phyloP scores from a whole-genome alignment of 1,139 yeast species.

The Sugiyamaella grinbergsii region DNA sequence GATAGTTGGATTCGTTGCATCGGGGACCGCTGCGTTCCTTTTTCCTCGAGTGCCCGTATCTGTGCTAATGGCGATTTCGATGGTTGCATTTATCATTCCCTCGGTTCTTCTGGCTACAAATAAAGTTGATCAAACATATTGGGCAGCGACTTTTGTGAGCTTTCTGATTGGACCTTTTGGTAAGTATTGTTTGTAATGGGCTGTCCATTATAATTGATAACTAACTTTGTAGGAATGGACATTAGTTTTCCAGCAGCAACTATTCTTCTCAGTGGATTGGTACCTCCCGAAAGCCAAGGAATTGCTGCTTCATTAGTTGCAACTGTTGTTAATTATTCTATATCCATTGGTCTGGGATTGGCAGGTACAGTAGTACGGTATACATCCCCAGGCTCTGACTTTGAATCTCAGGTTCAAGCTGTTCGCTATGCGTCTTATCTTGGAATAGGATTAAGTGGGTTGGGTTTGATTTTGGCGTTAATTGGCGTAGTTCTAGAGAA shows the following conservation, averaged over 20 bases:
- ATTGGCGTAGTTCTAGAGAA: conserved; percentile 30
- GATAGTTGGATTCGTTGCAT: conserved; percentile 52
- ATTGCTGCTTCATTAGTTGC: conserved; percentile 65
- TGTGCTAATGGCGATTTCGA: conserved; percentile 50
- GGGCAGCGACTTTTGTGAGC: conserved; percentile 57
- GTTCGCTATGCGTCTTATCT: conserved; percentile 51
- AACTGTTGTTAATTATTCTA: conserved; percentile 63
- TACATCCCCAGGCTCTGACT: conserved; percentile 40
- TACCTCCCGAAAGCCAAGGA: conserved; percentile 61
- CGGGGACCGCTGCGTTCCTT: conserved; percentile 48
- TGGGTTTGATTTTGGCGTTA: conserved; percentile 46
- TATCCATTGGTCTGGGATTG: conserved; percentile 63
- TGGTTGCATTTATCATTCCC: conserved; percentile 50
- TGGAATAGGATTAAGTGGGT: conserved; percentile 56
- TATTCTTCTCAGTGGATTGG: conserved; percentile 52
- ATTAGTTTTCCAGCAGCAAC: conserved; percentile 66
- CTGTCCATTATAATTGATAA: not conserved
- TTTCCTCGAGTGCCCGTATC: conserved; percentile 46
- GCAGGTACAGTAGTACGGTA: conserved; percentile 63
- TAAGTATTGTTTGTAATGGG: not conserved
- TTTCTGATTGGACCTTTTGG: conserved; percentile 49
- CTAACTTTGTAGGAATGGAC: conserved; percentile 54
- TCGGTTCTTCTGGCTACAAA: conserved; percentile 49
- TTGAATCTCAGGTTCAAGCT: conserved; percentile 43
- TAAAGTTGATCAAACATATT: conserved; percentile 52